Evolutionary conservation across 805 yeast species (phyloP), one percentile per base, ranked within the genome.

Genomic region (Cyberlindnera mississippiensis): DNA sequence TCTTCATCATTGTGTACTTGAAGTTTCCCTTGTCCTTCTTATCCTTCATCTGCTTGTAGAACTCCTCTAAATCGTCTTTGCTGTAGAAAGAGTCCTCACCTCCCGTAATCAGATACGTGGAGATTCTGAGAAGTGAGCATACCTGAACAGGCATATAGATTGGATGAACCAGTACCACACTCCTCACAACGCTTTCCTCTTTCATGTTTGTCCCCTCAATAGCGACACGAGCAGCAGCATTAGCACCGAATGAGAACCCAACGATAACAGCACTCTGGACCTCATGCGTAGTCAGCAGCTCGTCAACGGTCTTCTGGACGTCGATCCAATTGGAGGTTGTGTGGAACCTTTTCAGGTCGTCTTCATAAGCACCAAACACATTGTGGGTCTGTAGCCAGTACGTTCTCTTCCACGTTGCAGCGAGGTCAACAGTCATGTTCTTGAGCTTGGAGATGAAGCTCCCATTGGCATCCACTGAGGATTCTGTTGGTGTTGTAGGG

Each of bases 201-300:
- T 40, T 33, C 14, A 28, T 22, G 2, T 14, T 28, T 6, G 36
- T 27, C 6, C 37, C 39, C 32, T 53, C 57, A 17, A 53, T 44
- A 8, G 51, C 52, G 4, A 51, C 11, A 37, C 58, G 48, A 7
- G 49, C 48, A 15, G 44, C 53, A 9, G 51, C 45, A 28, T 54
- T 54, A 4, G 54, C 55, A 27, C 60, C 60, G 45, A 44, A 53
- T 14, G 57, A 50, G 33, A 53, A 55, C 15, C 60, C 60, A 37
- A 55, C 40, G 6, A 55, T n/a, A 3, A 53, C 41, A 5, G 48
- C 37, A 26, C 36, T 49, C 17, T 50, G 34, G 12, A 53, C 57
- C 8, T 45, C 42, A 35, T 51, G 55, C 0, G 44, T 40, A 3
- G 43, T 42, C 14, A 55, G 18, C 6, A 55, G 37, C 26, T 55